These are phyloP conservation scores for Azolla pinnata DNA, from an alignment of 75 land plant genomes.

Conservation along the genomic window DNA sequence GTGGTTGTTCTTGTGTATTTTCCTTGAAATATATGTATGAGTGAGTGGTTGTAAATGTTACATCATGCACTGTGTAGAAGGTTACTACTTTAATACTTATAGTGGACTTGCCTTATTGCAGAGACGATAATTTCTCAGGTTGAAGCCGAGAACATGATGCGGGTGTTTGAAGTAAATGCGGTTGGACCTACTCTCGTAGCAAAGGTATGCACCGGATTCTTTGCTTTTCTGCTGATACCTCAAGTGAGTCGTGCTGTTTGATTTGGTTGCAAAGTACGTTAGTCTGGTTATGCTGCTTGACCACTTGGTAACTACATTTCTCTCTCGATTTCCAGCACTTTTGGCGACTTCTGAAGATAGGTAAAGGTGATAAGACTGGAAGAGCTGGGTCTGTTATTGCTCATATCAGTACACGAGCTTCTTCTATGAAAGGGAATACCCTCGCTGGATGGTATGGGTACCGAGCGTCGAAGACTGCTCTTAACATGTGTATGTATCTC, in stretches of 20 bases:
- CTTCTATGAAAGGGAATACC: conserved; percentile 31
- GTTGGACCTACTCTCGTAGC: conserved; percentile 28
- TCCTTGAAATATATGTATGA: no score
- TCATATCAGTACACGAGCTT: conserved; percentile 27
- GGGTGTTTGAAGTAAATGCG: conserved; percentile 27
- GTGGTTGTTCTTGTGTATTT: no score
- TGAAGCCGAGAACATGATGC: conserved; percentile 17
- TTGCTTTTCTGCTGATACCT: background rate
- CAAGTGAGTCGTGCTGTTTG: no score
- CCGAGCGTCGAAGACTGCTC: conserved; percentile 37
- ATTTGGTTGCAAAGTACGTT: no score
- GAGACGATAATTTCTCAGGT: conserved; percentile 24
- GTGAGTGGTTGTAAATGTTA: no score
- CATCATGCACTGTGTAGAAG: no score
- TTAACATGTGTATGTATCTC: conserved; percentile 26
- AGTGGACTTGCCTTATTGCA: no score
- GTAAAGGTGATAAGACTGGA: conserved; percentile 15
- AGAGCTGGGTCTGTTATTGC: conserved; percentile 22
- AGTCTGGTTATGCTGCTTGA: no score
- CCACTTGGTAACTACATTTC: background rate
- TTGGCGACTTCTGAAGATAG: conserved; percentile 23
- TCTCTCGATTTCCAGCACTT: conserved; percentile 8
- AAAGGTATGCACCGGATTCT: conserved; percentile 18
- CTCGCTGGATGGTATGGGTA: conserved; percentile 34
- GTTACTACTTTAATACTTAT: no score